Evolutionary conservation across 495 filamentous ascomycete species (phyloP), one percentile per base, ranked within the genome.

Genomic region (Penicillium turbatum): DNA sequence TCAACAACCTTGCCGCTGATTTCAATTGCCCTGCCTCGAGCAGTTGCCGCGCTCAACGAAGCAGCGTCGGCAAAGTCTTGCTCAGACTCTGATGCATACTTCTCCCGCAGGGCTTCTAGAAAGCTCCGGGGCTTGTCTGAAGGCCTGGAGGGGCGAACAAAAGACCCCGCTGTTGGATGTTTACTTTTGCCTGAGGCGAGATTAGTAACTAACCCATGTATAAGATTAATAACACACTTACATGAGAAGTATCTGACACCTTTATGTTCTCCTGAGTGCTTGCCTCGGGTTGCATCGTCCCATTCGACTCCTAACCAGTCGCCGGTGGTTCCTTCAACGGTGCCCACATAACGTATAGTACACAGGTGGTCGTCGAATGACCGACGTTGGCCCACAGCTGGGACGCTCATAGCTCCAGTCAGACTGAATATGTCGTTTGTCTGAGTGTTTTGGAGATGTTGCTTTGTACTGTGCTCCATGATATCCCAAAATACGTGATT

Each of bases 251-350:
- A 97, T 51, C 79, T 82, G 56, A 81, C 74, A 43, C 87, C 90
- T 21, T 82, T 82, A 72, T 92, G 82, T 51, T 85, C 82, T 9
- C 95, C 93, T 54, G 89, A 81, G 72, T 98, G 91, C 73, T 96
- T 97, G 29, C 93, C 95, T 62, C 90, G 76, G 36, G 72, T 74
- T 48, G 82, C 74, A 61, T 96, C 87, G 70, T 97, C 93, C 95
- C 95, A 98, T 77, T 98, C 93, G 16, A 97, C 90, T 24, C 93
- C 93, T 16, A 98, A 75, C 95, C 93, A 97, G 61, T 80, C 77
- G 29, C 89, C 90, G 17, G 79, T 73, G 16, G 90, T 93, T 34
- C 86, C 87, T 47, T 81, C 76, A 15, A 98, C 83, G 34, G 73
- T 64, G 42, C 93, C 93, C 57, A 88, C 73, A 62, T 90, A 97